Percentiles rank a stretch among this genome's conserved stretches.
Evolutionary conservation across 1,284 basidiomycete genomes (phyloP).

Genomic region (Marasmius tenuissimus): DNA sequence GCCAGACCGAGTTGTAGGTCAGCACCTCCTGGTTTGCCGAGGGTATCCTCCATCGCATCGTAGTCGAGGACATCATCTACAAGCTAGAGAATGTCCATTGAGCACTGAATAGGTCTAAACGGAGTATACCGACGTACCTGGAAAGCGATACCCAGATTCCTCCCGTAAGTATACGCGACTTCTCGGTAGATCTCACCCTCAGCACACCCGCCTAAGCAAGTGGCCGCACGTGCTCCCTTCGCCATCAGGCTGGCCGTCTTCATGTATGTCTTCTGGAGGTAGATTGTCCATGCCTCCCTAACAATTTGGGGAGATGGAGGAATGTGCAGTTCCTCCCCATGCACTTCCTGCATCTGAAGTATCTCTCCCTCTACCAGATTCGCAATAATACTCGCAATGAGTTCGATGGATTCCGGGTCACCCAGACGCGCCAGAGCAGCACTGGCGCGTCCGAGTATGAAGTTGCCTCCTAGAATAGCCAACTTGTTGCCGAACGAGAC

Average conservation of each 20-base stretch:
- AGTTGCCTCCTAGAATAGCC: slow-evolving; percentile 93
- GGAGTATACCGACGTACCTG: slow-evolving; percentile 60
- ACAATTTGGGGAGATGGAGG: slow-evolving; percentile 8
- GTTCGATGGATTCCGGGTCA: slow-evolving; percentile 87
- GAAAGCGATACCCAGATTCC: slow-evolving; percentile 91
- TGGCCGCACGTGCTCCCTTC: slow-evolving; percentile 87
- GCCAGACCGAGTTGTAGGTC: slow-evolving; percentile 88
- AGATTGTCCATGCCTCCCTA: slow-evolving; percentile 73
- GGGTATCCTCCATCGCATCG: slow-evolving; percentile 59
- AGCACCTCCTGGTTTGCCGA: slow-evolving; percentile 87
- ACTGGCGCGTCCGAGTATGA: slow-evolving; percentile 90
- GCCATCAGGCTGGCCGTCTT: slow-evolving; percentile 97
- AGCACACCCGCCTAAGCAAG: slow-evolving; percentile 85
- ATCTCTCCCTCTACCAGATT: slow-evolving; percentile 98
- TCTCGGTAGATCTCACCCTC: slow-evolving; percentile 88
- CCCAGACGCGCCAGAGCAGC: slow-evolving; percentile 88
- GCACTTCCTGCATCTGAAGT: slow-evolving; percentile 72
- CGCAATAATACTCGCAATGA: slow-evolving; percentile 90
- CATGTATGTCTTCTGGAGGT: slow-evolving; percentile 93
- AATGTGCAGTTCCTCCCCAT: slow-evolving; percentile 28
- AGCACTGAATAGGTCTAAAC: slow-evolving; percentile 2
- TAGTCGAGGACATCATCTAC: slow-evolving; percentile 93
- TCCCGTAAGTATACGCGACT: slow-evolving; percentile 89
- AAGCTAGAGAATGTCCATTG: slow-evolving; percentile 43
- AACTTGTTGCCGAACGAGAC: slow-evolving; percentile 95